Base-by-base conservation (phyloP, 371 early-diverging fungal genomes). In the Fennellomyces sp. region DNA sequence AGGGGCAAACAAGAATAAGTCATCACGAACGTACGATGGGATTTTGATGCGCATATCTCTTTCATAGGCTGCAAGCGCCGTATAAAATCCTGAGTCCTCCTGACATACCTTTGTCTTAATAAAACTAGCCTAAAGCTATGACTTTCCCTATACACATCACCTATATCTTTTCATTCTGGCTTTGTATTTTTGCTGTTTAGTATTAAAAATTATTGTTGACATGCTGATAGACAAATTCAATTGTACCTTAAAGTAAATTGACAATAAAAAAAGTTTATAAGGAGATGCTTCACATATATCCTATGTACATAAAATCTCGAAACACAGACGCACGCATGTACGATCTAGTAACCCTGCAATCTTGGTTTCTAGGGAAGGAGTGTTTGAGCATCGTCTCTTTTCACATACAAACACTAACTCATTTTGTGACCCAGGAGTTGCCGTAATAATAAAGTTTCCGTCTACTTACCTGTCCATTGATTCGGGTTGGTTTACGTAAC, bases 241-340 rank as follows among this genome's bases (percentile, higher is more conserved):
- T 25, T 45, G 45, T 45, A 45, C 45, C 45, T 45, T 19, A 25
- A 23, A 45, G 21, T 17, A 45, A 45, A 45, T 41, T 25, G 23
- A 10, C 10, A 45, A 11, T 15, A 39, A 39, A 39, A n/a, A 39
- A 39, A 12, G 45, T 45, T 23, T 23, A 45, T 45, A 45, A 45
- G 45, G 45, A 45, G 45, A n/a, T 45, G 23, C 23, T 45, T 23
- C 21, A n/a, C n/a, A n/a, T 45, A 45, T 21, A 45, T 45, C 23
- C 45, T 45, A 23, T 45, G 5, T 39, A 8, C 7, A 10, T 21
- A 17, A 45, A 45, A 45, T 45, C 23, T 8, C 0, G 45, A 45
- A 21, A 45, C 45, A 21, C 45, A 5, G 45, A 45, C 45, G 45
- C 45, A 45, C n/a, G 45, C n/a, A n/a, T n/a, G n/a, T n/a, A n/a